Evolutionary conservation across 208 protist species (phyloP).

Genomic region (Crithidia mellificae): DNA sequence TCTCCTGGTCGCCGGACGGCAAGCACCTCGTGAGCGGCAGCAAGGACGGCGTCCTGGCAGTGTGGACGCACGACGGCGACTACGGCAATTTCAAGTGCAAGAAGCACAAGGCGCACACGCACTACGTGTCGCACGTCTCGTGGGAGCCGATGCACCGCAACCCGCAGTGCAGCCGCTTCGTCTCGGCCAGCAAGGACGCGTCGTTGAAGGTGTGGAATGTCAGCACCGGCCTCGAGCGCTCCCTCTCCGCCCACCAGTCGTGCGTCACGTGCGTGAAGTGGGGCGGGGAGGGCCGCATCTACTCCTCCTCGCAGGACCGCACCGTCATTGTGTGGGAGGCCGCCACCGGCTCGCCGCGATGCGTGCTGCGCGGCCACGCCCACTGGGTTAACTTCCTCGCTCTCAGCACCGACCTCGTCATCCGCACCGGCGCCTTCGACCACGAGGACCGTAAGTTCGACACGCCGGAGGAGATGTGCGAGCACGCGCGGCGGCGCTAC

Average conservation of each 20-base stretch:
- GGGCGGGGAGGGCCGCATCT: constrained; percentile 94
- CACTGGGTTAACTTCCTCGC: constrained; percentile 99
- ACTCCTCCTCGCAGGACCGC: constrained; percentile 96
- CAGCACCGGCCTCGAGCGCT: constrained; percentile 68
- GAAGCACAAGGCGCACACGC: constrained; percentile 91
- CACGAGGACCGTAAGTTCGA: constrained; percentile 83
- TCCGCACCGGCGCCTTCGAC: constrained; percentile 95
- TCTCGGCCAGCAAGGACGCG: constrained; percentile 93
- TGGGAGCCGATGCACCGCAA: constrained; percentile 97
- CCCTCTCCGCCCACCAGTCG: constrained; percentile 94
- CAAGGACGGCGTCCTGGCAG: constrained; percentile 91
- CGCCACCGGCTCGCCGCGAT: constrained; percentile 60
- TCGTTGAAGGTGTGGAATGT: constrained; percentile 91
- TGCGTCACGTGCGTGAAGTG: constrained; percentile 97
- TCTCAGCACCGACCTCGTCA: constrained; percentile 97
- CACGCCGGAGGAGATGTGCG: constrained; percentile 50
- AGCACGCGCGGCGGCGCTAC: constrained; percentile 80
- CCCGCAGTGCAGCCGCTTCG: constrained; percentile 77
- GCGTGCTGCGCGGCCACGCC: constrained; percentile 95
- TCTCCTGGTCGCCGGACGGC: constrained; percentile 96
- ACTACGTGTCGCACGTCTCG: constrained; percentile 94
- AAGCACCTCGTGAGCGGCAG: constrained; percentile 93
- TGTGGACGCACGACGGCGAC: constrained; percentile 91
- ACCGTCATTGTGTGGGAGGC: constrained; percentile 97
- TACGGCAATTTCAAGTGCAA: constrained; percentile 81